These are phyloP conservation scores for Camellia lanceoleosa DNA, from an alignment of 148 eudicot genomes.

Conservation along the genomic window DNA sequence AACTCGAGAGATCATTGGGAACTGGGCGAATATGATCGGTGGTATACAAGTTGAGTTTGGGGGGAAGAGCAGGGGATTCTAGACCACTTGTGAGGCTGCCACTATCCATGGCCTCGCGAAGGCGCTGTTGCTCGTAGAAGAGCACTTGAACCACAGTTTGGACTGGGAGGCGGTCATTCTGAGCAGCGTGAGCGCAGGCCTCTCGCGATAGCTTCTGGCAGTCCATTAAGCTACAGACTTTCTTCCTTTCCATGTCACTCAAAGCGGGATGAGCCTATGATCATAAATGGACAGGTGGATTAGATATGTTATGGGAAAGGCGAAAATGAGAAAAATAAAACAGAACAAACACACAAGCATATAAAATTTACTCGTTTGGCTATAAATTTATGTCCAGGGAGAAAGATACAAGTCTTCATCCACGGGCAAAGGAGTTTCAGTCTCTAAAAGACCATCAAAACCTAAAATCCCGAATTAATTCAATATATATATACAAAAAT, in stretches of 20 bases:
- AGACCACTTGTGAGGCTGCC: background rate
- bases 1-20: slow-evolving; percentile 38
- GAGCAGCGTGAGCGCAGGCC: slow-evolving; percentile 95
- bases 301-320: background rate
- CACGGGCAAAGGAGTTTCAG: no score
- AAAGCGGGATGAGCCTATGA: slow-evolving; percentile 73
- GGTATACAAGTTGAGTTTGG: slow-evolving; percentile 16
- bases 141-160: slow-evolving; percentile 94
- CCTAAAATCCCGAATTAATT: no score
- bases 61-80: slow-evolving; percentile 31
- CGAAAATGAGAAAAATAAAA: no score
- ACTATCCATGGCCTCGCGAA: slow-evolving; percentile 51
- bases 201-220: slow-evolving; percentile 87
- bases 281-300: background rate
- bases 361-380: no score
- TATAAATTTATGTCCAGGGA: no score
- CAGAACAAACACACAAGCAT: no score
- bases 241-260: slow-evolving; percentile 76
- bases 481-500: no score
- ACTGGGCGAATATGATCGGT: slow-evolving; percentile 16
- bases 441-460: no score
- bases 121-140: slow-evolving; percentile 87
- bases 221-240: slow-evolving; percentile 90
- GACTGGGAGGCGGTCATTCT: slow-evolving; percentile 86
- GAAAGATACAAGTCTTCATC: no score